phyloP scores from a whole-genome alignment of 2,329 filamentous ascomycete genomes.

The Stagonosporopsis tanaceti region DNA sequence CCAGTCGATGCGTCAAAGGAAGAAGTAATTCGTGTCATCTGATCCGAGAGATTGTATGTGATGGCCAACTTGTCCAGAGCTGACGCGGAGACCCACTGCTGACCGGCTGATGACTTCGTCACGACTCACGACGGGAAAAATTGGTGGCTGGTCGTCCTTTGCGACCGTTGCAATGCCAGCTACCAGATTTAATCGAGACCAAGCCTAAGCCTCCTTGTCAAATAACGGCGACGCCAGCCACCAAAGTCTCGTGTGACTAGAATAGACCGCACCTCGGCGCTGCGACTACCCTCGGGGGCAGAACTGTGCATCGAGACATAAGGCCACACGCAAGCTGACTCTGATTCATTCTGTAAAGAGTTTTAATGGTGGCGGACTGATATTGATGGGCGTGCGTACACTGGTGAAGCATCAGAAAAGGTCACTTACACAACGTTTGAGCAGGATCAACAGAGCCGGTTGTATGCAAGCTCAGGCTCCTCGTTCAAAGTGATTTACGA shows the following conservation, averaged over 20 bases:
- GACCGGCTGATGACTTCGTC: slow-evolving; percentile 14
- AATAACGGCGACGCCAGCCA: slow-evolving; percentile 16
- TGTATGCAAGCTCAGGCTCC: too few relatives aligned
- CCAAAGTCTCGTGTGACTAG: slow-evolving; percentile 3
- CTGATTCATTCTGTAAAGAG: not conserved
- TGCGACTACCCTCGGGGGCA: not conserved
- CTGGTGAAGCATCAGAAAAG: not conserved
- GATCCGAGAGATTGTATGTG: not conserved
- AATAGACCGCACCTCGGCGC: not conserved
- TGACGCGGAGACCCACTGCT: slow-evolving; percentile 5
- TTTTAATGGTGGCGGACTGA: not conserved
- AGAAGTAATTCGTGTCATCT: not conserved
- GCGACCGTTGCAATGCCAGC: slow-evolving; percentile 18
- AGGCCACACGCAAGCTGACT: not conserved
- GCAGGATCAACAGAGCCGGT: not conserved
- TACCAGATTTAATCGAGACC: slow-evolving; percentile 11
- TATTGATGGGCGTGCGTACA: not conserved
- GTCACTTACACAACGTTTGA: not conserved
- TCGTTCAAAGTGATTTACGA: not conserved
- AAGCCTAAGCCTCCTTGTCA: slow-evolving; percentile 11
- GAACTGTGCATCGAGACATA: not conserved
- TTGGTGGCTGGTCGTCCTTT: slow-evolving; percentile 19
- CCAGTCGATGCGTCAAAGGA: not conserved
- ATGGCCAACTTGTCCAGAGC: not conserved
- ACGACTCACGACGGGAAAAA: slow-evolving; percentile 1